A percentile compares a stretch with the other conserved stretches of the same genome.
Conservation (phyloP, 1,284 basidiomycete genomes). For the Vanrija sp. region DNA sequence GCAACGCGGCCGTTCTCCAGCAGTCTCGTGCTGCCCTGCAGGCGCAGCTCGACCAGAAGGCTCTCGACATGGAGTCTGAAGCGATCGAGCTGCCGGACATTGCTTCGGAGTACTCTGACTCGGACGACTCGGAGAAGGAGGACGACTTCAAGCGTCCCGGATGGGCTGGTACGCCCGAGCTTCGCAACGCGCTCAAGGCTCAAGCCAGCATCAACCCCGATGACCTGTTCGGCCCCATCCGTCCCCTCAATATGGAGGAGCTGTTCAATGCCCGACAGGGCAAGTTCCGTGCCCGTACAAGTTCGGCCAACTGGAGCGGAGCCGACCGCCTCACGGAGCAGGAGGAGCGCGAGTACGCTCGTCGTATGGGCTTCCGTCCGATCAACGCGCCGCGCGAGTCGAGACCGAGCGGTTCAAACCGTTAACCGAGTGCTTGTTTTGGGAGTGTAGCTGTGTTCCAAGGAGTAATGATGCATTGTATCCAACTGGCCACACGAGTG, state of each 20-base stretch:
- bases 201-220: slow-evolving; percentile 86
- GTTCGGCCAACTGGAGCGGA: slow-evolving; percentile 89
- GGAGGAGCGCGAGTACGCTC: slow-evolving; percentile 80
- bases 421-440: too few species aligned
- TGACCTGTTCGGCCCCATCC: slow-evolving; percentile 82
- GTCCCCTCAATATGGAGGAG: slow-evolving; percentile 72
- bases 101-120: slow-evolving; percentile 91
- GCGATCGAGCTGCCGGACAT: slow-evolving; percentile 81
- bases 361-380: slow-evolving; percentile 75
- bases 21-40: slow-evolving; percentile 45
- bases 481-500: too few species aligned
- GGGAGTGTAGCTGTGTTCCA: too few species aligned
- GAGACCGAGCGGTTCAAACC: too few species aligned
- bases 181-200: slow-evolving; percentile 67
- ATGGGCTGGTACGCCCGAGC: slow-evolving; percentile 89
- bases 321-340: slow-evolving; percentile 73
- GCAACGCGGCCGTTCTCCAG: slow-evolving; percentile 51
- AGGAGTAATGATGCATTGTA: too few species aligned
- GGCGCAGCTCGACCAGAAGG: slow-evolving; percentile 52
- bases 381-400: slow-evolving; percentile 15
- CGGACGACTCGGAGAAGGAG: slow-evolving; percentile 79
- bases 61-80: slow-evolving; percentile 57
- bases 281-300: slow-evolving; percentile 76
- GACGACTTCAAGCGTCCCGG: slow-evolving; percentile 55
- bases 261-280: slow-evolving; percentile 58